Evolutionary conservation across 2,329 filamentous ascomycete genomes (phyloP), one percentile per base, ranked within the genome.

Genomic region (Fusarium beomiforme): DNA sequence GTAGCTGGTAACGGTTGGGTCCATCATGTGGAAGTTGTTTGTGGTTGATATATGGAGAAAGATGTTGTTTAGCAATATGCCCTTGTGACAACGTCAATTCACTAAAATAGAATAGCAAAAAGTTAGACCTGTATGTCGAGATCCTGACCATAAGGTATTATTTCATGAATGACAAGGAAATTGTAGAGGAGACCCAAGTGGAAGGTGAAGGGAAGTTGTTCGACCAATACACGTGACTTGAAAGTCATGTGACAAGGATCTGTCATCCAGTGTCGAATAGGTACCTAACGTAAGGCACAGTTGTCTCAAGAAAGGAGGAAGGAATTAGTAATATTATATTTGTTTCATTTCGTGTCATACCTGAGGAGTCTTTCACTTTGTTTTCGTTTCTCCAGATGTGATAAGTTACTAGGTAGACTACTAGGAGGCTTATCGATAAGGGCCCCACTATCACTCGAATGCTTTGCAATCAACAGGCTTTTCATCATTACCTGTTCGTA

Each of bases 341-440:
- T 16, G 12, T 55, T n/a, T 5, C 37, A 46, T 17, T 16, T 10
- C 21, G 23, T 10, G 23, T 41, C 8, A 13, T 10, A 41, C 21
- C 6, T 16, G 16, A 19, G 21, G 13, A 24, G 8, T 8, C 21
- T 21, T 9, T 41, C 21, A 14, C 21, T 29, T 13, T 26, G 10
- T 26, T 34, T n/a, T 47, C 11, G 7, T 10, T 37, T 14, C 17
- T 56, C 23, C 29, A 26, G 33, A 37, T 13, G 33, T 26, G 24
- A 37, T 26, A 39, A 23, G 9, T n/a, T n/a, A n/a, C n/a, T n/a
- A n/a, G n/a, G n/a, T 11, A 46, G 21, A 56, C 13, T n/a, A 24
- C 9, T 31, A 34, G 8, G 7, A 19, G 23, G 19, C 64, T 57
- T 80, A 80, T 78, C 77, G 78, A 79, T 79, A 79, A 79, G 71